Evolutionary conservation across 306 rosid genomes (phyloP).

Genomic region (Acacia acuminata): DNA sequence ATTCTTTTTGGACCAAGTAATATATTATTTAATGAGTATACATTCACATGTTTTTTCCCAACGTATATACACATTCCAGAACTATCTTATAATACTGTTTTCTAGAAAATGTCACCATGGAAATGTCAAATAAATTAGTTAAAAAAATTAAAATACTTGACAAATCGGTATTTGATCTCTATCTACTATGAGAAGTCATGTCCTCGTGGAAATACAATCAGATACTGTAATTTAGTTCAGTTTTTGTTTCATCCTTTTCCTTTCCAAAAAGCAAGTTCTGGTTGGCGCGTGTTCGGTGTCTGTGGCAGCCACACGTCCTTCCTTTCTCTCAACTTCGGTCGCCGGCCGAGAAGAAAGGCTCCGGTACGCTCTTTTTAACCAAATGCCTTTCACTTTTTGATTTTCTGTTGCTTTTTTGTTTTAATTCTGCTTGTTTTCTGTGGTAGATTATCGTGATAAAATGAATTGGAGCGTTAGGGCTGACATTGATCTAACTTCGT

Average conservation of each 20-base stretch:
- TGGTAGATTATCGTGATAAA: not conserved
- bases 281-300: not conserved
- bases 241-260: too few relatives aligned
- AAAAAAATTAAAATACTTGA: not conserved
- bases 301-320: slow-evolving; percentile 46
- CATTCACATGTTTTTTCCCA: too few relatives aligned
- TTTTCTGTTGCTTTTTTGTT: not conserved
- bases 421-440: not conserved
- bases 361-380: not conserved
- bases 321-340: not conserved
- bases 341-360: not conserved
- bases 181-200: not conserved
- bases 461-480: not conserved
- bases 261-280: not conserved
- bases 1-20: not conserved
- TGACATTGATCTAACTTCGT: not conserved
- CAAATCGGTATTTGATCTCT: not conserved
- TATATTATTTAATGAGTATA: not conserved
- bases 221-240: not conserved
- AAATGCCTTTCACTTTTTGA: not conserved
- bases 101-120: not conserved
- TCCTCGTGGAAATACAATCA: not conserved
- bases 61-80: too few relatives aligned
- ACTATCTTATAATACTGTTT: too few relatives aligned
- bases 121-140: not conserved